phyloP scores from a whole-genome alignment of 106 monocot genomes.

The Alisma plantagoaquatica region DNA sequence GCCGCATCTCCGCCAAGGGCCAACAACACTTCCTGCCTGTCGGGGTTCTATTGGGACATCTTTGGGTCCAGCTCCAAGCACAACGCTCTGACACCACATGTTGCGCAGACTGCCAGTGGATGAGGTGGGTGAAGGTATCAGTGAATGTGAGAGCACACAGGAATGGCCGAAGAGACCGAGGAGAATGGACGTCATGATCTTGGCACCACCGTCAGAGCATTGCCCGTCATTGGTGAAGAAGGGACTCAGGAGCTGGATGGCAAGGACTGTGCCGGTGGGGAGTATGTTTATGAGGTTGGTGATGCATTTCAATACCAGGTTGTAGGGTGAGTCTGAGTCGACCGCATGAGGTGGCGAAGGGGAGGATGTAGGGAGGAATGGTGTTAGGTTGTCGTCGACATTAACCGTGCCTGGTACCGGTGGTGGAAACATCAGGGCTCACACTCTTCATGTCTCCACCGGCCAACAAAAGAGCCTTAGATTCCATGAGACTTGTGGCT shows the following conservation, averaged over 20 bases:
- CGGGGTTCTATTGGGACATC: too few relatives aligned
- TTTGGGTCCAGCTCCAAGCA: too few relatives aligned
- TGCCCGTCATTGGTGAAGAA: slow-evolving; percentile 10
- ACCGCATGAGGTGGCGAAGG: neutral
- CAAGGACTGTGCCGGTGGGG: slow-evolving; percentile 16
- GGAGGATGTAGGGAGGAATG: neutral
- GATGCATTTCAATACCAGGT: slow-evolving; percentile 13
- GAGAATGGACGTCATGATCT: neutral
- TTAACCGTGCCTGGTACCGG: too few relatives aligned
- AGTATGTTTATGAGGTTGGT: slow-evolving; percentile 11
- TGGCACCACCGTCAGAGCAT: neutral
- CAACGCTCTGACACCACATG: too few relatives aligned
- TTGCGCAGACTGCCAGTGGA: too few relatives aligned
- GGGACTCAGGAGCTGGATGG: slow-evolving; percentile 14
- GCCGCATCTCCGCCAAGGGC: too few relatives aligned
- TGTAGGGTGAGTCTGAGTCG: neutral
- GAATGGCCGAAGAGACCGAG: slow-evolving; percentile 10
- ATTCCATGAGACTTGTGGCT: too few relatives aligned
- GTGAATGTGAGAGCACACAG: slow-evolving; percentile 9
- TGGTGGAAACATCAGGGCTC: too few relatives aligned
- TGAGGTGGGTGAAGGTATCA: slow-evolving; percentile 7
- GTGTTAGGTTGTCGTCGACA: too few relatives aligned
- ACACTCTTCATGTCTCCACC: too few relatives aligned
- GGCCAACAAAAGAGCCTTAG: too few relatives aligned
- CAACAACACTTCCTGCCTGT: too few relatives aligned